A percentile compares a stretch with the other conserved stretches of the same genome.
These are phyloP conservation scores for Microdochium nivale DNA, from an alignment of 2,329 filamentous ascomycete genomes.

Conservation along the genomic window DNA sequence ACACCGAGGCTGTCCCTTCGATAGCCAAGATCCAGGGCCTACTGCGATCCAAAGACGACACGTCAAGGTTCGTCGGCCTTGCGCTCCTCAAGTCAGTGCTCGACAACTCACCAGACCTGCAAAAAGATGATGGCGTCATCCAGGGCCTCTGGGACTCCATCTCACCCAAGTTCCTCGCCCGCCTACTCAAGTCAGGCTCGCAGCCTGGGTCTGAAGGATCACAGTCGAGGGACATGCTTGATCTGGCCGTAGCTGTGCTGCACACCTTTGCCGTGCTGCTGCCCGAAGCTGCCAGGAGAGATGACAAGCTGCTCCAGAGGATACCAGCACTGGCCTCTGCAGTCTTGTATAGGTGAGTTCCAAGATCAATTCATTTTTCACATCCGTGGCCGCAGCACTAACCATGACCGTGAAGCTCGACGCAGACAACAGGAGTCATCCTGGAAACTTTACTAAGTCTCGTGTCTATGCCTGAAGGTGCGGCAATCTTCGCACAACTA, in stretches of 20 bases:
- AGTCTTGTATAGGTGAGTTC: constrained; percentile 41
- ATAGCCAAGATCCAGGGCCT: constrained; percentile 45
- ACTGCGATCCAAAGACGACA: constrained; percentile 54
- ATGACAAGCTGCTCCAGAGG: constrained; percentile 40
- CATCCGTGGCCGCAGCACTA: too few relatives aligned
- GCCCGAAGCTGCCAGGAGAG: constrained; percentile 33
- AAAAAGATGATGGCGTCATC: constrained; percentile 35
- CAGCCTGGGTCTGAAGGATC: constrained; percentile 26
- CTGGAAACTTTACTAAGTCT: constrained; percentile 50
- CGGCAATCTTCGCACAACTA: constrained; percentile 31
- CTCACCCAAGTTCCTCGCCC: constrained; percentile 54
- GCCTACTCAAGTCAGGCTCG: constrained; percentile 48
- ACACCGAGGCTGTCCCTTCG: constrained; percentile 1
- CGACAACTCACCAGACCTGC: constrained; percentile 47
- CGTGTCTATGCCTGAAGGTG: constrained; percentile 41
- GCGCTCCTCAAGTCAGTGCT: constrained; percentile 58
- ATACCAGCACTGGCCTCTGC: constrained; percentile 45
- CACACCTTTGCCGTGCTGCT: constrained; percentile 53
- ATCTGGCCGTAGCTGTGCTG: constrained; percentile 53
- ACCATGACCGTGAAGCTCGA: constrained; percentile 27
- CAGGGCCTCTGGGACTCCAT: constrained; percentile 50
- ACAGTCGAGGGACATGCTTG: constrained; percentile 51
- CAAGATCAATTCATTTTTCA: background rate
- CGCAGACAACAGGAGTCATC: constrained; percentile 41
- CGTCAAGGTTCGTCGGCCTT: constrained; percentile 59